A percentile compares a stretch with the other conserved stretches of the same genome.
Evolutionary conservation across 208 protist genomes (phyloP).

Genomic region (Acanthamoeba rhysodes): DNA sequence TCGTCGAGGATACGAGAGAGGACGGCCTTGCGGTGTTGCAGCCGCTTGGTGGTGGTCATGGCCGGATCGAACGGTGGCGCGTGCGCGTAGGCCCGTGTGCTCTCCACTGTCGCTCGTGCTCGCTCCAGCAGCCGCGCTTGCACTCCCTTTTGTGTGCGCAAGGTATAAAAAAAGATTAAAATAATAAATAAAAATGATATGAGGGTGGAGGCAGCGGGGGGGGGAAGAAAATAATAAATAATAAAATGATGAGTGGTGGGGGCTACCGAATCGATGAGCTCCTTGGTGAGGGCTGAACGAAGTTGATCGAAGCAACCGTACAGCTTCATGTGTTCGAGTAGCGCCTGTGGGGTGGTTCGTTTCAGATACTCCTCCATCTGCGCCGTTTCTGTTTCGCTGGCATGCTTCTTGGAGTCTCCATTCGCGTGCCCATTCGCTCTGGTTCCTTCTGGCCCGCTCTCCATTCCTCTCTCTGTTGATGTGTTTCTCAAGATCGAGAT

Average conservation of each 20-base stretch:
- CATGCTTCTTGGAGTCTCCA: neutral
- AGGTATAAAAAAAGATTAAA: too few relatives aligned
- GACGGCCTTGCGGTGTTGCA: conserved; percentile 20
- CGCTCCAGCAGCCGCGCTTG: conserved; percentile 10
- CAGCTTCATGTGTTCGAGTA: conserved; percentile 28
- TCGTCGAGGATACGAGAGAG: conserved; percentile 40
- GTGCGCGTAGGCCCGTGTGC: conserved; percentile 22
- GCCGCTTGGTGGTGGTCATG: conserved; percentile 30
- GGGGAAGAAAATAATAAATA: too few relatives aligned
- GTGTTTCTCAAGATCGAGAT: too few relatives aligned
- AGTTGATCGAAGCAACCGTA: conserved; percentile 28
- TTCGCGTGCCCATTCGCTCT: neutral
- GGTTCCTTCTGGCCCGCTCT: too few relatives aligned
- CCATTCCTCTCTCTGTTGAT: too few relatives aligned
- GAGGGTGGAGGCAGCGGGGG: neutral
- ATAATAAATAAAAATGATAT: neutral
- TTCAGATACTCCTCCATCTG: neutral
- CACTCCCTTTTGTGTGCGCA: neutral
- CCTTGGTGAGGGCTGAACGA: neutral
- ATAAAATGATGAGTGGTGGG: neutral
- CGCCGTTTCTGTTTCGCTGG: neutral
- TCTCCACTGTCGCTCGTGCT: conserved; percentile 20
- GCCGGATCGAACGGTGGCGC: conserved; percentile 22
- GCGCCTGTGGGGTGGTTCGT: neutral
- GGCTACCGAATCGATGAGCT: neutral